Conservation (phyloP, 257 asterid genomes). For the Ilex asprella region DNA sequence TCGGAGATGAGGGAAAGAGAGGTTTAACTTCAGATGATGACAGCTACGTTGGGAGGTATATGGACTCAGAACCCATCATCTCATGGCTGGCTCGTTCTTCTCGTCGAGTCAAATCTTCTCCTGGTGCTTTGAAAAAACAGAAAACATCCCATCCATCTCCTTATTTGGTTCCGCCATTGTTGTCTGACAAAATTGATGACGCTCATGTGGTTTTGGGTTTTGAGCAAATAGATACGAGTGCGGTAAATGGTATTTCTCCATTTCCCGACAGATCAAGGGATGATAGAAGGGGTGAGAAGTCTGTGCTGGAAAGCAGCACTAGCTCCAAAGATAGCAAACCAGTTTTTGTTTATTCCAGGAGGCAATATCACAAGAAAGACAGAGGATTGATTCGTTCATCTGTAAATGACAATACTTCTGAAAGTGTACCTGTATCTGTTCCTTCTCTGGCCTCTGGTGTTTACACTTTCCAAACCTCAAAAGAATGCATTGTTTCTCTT, state of each 20-base stretch:
- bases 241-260: conserved; percentile 27
- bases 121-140: conserved; percentile 50
- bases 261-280: conserved; percentile 26
- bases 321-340: conserved; percentile 22
- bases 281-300: conserved; percentile 24
- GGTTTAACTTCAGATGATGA: conserved; percentile 38
- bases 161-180: conserved; percentile 27
- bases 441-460: conserved; percentile 13
- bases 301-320: conserved; percentile 30
- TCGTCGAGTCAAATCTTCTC: conserved; percentile 58
- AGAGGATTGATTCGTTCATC: conserved; percentile 22
- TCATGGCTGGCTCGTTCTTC: conserved; percentile 87
- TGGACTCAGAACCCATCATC: conserved; percentile 84
- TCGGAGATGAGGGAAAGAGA: conserved; percentile 25
- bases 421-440: conserved; percentile 18
- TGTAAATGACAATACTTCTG: conserved; percentile 31
- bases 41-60: conserved; percentile 31
- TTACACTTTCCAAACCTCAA: conserved; percentile 16
- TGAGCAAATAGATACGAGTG: conserved; percentile 22
- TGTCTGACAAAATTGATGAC: conserved; percentile 31
- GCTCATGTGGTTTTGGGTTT: conserved; percentile 24
- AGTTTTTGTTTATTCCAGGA: conserved; percentile 64
- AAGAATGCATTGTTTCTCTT: conserved; percentile 7
- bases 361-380: conserved; percentile 37
- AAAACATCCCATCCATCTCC: conserved; percentile 31